A percentile compares a stretch with the other conserved stretches of the same genome.
Evolutionary conservation across 805 yeast species (phyloP).

Genomic region (Candida sphagnicola): DNA sequence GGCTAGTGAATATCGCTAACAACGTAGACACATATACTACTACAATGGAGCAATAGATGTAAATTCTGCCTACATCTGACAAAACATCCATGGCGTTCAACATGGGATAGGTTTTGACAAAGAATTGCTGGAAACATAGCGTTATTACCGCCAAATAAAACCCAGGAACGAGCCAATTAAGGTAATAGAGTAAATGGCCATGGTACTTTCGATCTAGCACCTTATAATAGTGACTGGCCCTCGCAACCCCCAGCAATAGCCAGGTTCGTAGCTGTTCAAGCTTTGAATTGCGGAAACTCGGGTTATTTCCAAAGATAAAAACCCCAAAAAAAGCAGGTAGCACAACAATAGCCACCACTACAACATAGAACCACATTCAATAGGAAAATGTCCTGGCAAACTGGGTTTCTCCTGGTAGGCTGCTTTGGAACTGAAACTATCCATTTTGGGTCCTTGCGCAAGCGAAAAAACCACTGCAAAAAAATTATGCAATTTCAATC

Average conservation of each 20-base stretch:
- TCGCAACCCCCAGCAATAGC: constrained; percentile 1
- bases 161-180: constrained; percentile 44
- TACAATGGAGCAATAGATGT: constrained; percentile 28
- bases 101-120: constrained; percentile 20
- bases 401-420: too few relatives aligned
- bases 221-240: constrained; percentile 2
- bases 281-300: constrained; percentile 32
- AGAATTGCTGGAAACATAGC: constrained; percentile 28
- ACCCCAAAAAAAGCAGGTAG: constrained; percentile 4
- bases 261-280: constrained; percentile 20
- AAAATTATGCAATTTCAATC: neutral
- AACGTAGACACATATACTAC: constrained; percentile 32
- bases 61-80: constrained; percentile 8
- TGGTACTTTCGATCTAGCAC: constrained; percentile 5
- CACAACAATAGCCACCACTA: constrained; percentile 1
- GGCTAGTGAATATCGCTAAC: constrained; percentile 37
- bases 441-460: too few relatives aligned
- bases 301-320: constrained; percentile 48
- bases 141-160: constrained; percentile 36
- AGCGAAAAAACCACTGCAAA: neutral
- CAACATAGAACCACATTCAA: constrained; percentile 1
- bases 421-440: too few relatives aligned
- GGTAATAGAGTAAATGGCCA: constrained; percentile 10
- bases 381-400: neutral
- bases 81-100: constrained; percentile 9